Conservation (phyloP, 495 filamentous ascomycete species). For the Penicillium riverlandense region DNA sequence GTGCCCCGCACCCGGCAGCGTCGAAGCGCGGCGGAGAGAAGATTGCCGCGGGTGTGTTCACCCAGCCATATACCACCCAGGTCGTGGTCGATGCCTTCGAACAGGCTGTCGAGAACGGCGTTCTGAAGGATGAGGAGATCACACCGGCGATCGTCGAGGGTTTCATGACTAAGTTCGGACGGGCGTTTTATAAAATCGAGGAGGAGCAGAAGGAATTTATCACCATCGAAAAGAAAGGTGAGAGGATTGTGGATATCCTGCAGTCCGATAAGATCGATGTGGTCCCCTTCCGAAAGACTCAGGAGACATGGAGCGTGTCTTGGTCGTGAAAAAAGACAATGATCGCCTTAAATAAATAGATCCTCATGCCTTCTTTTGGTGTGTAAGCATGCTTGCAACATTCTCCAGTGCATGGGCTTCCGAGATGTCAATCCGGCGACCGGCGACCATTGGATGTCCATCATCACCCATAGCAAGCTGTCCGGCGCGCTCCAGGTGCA, state of each 20-base stretch:
- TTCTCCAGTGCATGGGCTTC: conserved; percentile 42
- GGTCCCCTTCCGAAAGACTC: conserved; percentile 61
- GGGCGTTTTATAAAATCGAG: conserved; percentile 59
- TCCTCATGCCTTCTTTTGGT: not conserved
- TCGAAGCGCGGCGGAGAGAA: conserved; percentile 62
- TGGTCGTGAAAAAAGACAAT: conserved; percentile 24
- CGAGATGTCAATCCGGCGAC: conserved; percentile 33
- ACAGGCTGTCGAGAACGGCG: conserved; percentile 57
- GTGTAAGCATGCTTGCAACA: conserved; percentile 37
- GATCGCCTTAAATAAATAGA: too few species aligned
- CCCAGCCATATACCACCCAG: conserved; percentile 77
- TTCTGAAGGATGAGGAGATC: conserved; percentile 59
- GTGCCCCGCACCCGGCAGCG: conserved; percentile 67
- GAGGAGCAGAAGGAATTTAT: conserved; percentile 49
- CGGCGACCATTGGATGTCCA: conserved; percentile 29
- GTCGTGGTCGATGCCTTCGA: conserved; percentile 69
- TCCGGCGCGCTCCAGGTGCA: conserved; percentile 40
- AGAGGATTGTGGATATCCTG: conserved; percentile 48
- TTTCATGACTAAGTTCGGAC: conserved; percentile 70
- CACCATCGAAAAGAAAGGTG: conserved; percentile 52
- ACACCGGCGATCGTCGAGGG: conserved; percentile 62
- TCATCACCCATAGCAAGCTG: conserved; percentile 33
- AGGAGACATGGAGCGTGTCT: conserved; percentile 56
- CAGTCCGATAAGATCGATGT: conserved; percentile 51
- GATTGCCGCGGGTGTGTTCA: conserved; percentile 82